A percentile compares a stretch with the other conserved stretches of the same genome.
Conservation (phyloP, 2,329 filamentous ascomycete species). For the Dothideomycetes sp. region DNA sequence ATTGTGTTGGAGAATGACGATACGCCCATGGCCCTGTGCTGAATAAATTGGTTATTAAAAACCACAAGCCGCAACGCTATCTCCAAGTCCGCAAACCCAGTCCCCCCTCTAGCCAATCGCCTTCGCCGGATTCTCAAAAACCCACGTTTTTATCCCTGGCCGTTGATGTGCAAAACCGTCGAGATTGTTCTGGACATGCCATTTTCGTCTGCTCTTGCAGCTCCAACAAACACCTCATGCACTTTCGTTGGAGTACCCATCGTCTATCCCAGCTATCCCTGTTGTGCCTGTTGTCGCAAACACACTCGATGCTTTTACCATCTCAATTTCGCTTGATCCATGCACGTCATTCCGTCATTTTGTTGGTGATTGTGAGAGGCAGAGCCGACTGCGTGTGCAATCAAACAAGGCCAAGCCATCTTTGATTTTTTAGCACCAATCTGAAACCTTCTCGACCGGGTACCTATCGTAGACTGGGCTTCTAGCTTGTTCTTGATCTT, state of each 20-base stretch:
- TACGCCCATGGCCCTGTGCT: background rate
- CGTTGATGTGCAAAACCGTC: conserved; percentile 7
- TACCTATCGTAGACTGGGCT: conserved; percentile 6
- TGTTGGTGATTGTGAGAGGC: too few species aligned
- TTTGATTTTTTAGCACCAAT: conserved; percentile 7
- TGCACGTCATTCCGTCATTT: conserved; percentile 2
- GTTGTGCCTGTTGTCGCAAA: background rate
- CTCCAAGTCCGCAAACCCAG: background rate
- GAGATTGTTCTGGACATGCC: background rate
- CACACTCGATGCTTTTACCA: too few species aligned
- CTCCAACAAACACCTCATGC: background rate
- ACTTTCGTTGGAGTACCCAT: background rate
- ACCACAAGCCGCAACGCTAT: conserved; percentile 7
- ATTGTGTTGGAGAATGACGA: conserved; percentile 2
- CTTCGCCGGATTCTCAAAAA: background rate
- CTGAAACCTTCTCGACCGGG: conserved; percentile 2
- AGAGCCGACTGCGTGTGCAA: background rate
- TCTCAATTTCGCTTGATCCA: background rate
- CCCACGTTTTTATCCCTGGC: conserved; percentile 12
- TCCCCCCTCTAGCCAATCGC: background rate
- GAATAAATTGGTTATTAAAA: conserved; percentile 1
- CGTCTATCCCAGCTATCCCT: background rate
- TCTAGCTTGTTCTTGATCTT: background rate
- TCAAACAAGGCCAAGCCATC: conserved; percentile 10
- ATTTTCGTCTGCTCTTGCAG: background rate